A percentile compares a stretch with the other conserved stretches of the same genome.
These are phyloP conservation scores for Eucalyptus tenuipes DNA, from an alignment of 345 rosid genomes.

Conservation along the genomic window DNA sequence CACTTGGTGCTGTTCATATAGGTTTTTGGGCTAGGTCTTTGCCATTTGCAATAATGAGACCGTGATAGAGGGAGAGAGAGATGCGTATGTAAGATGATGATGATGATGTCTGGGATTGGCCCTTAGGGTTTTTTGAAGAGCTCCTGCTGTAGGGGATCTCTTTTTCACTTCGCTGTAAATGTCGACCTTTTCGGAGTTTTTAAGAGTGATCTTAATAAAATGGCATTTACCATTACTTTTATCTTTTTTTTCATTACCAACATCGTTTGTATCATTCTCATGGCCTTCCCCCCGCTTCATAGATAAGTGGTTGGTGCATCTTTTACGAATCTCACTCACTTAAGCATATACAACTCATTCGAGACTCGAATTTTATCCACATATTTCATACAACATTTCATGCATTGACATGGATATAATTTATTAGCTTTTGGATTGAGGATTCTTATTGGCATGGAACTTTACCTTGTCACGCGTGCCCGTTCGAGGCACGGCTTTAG, in stretches of 20 bases:
- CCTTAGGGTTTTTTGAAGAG: not conserved
- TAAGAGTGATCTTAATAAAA: not conserved
- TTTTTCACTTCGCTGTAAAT: not conserved
- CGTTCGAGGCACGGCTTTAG: not conserved
- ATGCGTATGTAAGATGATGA: not conserved
- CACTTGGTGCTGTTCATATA: not conserved
- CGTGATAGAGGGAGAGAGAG: not conserved
- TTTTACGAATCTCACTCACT: not conserved
- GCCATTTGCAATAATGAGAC: not conserved
- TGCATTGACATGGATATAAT: not conserved
- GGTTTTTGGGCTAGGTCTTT: not conserved
- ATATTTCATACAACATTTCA: not conserved
- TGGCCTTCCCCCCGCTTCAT: not conserved
- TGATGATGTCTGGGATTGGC: not conserved
- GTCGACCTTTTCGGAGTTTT: not conserved
- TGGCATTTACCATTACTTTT: not conserved
- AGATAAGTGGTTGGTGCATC: accelerated
- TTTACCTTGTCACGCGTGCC: not conserved
- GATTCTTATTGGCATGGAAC: not conserved
- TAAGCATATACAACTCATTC: not conserved
- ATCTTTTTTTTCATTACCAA: not conserved
- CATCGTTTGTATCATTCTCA: not conserved
- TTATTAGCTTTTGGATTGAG: not conserved
- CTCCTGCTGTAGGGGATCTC: not conserved
- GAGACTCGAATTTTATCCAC: accelerated